These are phyloP conservation scores for Elaeis guineensis DNA, from an alignment of 176 grass and related monocot genomes.

Conservation along the genomic window DNA sequence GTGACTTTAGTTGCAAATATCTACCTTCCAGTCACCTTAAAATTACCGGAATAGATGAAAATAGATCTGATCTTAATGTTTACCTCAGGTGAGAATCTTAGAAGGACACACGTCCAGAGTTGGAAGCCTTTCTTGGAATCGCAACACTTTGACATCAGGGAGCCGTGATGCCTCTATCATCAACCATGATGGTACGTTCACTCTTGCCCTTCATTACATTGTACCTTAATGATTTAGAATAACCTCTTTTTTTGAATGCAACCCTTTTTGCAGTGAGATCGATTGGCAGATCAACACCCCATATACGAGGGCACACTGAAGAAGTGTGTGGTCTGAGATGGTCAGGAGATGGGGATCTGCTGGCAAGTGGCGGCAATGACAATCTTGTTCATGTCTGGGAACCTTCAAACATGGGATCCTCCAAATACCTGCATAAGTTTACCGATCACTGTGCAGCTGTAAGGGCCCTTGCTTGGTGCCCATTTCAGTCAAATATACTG, in stretches of 20 bases:
- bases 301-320: conserved; percentile 13
- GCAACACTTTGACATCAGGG: conserved; percentile 28
- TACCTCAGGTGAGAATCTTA: conserved; percentile 27
- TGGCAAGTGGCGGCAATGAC: conserved; percentile 34
- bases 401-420: conserved; percentile 1
- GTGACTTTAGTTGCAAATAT: too few relatives aligned
- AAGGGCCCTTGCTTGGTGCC: conserved; percentile 34
- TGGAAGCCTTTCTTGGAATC: conserved; percentile 33
- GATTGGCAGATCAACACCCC: neutral
- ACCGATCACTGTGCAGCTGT: conserved; percentile 22
- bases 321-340: conserved; percentile 32
- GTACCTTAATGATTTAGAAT: neutral
- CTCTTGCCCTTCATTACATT: neutral
- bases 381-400: conserved; percentile 27
- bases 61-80: neutral
- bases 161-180: conserved; percentile 26
- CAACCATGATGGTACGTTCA: conserved; percentile 31
- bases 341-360: conserved; percentile 17
- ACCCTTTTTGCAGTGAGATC: conserved; percentile 20
- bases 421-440: conserved; percentile 23
- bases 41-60: too few relatives aligned
- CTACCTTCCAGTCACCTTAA: too few relatives aligned
- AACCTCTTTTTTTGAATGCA: neutral
- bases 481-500: conserved; percentile 19
- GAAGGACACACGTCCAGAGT: conserved; percentile 28